These are phyloP conservation scores for Tylopilus orsonianus DNA, from an alignment of 1,284 basidiomycete genomes.

Conservation along the genomic window DNA sequence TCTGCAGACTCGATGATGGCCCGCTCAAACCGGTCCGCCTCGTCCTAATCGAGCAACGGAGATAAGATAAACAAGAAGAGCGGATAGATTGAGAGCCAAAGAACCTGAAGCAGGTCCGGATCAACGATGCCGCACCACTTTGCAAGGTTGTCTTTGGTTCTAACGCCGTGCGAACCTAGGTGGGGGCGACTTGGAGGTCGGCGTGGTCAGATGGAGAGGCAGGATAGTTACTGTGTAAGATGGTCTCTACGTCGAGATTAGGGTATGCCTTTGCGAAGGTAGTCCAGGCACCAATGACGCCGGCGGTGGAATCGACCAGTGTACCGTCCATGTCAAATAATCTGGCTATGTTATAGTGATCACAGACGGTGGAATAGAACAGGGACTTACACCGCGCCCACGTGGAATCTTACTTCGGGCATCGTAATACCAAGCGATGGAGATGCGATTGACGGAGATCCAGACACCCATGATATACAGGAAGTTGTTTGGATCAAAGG, in stretches of 20 bases:
- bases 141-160: constrained; percentile 77
- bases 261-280: constrained; percentile 64
- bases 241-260: constrained; percentile 56
- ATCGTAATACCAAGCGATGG: constrained; percentile 33
- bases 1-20: constrained; percentile 60
- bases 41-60: constrained; percentile 41
- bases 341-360: constrained; percentile 37
- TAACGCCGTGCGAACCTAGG: constrained; percentile 77
- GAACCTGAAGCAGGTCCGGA: constrained; percentile 64
- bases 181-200: constrained; percentile 3
- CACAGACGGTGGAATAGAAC: background rate
- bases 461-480: background rate
- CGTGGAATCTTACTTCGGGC: constrained; percentile 47
- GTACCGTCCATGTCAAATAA: constrained; percentile 83
- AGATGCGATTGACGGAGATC: background rate
- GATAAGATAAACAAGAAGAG: constrained; percentile 1
- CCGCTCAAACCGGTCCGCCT: constrained; percentile 66
- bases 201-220: constrained; percentile 1
- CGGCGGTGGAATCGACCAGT: constrained; percentile 70
- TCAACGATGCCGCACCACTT: constrained; percentile 71
- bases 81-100: background rate
- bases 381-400: constrained; percentile 53
- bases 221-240: constrained; percentile 56
- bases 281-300: constrained; percentile 75
- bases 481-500: constrained; percentile 29